Base-by-base conservation (phyloP, 2,329 filamentous ascomycete genomes). In the Alternaria dauci region DNA sequence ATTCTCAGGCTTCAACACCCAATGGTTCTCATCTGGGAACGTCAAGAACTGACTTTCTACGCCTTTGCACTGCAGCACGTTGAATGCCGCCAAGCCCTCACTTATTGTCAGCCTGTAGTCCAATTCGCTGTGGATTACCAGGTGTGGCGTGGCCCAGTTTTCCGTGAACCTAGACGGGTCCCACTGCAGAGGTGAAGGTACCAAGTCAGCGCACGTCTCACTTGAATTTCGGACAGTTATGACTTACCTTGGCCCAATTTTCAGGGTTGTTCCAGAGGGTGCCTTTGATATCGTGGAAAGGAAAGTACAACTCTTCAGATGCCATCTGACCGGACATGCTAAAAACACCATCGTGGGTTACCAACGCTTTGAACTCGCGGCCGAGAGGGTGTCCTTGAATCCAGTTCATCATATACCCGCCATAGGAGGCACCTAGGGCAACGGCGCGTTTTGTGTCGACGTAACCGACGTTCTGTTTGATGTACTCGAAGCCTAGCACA, bases 1-100 rank as follows among this genome's bases (percentile, higher is more conserved):
- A 77, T 98, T 98, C 79, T 97, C 94, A 0, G 91, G 92, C 76
- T 97, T 96, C 55, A 97, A 75, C 4, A 97, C 93, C 92, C 92
- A 91, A 70, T 91, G 89, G 52, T 89, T 88, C 78, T 93, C 90
- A 72, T 92, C 93, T 0, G 92, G 91, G 75, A 96, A 97, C 20
- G 88, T 89, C 67, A 96, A 74, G 66, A 96, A 87, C 66, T 90
- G 88, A 76, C 91, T 95, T 20, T 91, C 89, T 1, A 96, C 85
- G 0, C 88, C 88, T 53, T 86, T 86, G 25, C 88, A 86, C 79
- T 97, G 93, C 30, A 97, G 81, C 8, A 93, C 89, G 66, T 96
- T 96, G 81, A 96, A 97, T 53, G 92, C 91, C 2, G 91, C 87
- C 54, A 97, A 79, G 0, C 93, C 94, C 78, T 97, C 94, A 0